Evolutionary conservation across 768 basidiomycete genomes (phyloP).

Genomic region (Leccinellum albellum): DNA sequence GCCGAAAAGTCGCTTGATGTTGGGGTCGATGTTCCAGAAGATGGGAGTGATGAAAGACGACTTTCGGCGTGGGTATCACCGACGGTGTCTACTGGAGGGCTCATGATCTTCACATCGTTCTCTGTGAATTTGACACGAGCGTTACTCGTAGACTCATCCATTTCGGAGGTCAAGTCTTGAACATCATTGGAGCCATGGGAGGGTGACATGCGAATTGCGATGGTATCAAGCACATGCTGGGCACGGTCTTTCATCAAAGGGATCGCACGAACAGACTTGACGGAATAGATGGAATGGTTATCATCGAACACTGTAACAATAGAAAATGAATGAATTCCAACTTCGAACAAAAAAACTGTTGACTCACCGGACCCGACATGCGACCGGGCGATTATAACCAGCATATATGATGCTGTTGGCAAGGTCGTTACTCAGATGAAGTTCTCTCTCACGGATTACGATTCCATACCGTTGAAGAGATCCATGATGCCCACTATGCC

Average conservation of each 20-base stretch:
- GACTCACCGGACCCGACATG: slow-evolving; percentile 65
- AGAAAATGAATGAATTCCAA: slow-evolving; percentile 1
- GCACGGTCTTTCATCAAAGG: slow-evolving; percentile 70
- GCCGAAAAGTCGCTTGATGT: slow-evolving; percentile 43
- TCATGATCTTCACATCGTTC: slow-evolving; percentile 44
- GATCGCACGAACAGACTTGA: slow-evolving; percentile 68
- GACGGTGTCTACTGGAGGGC: slow-evolving; percentile 27
- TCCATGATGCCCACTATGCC: slow-evolving; percentile 75
- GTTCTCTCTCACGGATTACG: not conserved
- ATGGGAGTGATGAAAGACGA: slow-evolving; percentile 19
- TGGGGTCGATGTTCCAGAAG: slow-evolving; percentile 54
- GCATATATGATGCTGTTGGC: slow-evolving; percentile 62
- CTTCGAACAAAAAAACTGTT: not conserved
- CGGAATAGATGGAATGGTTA: slow-evolving; percentile 56
- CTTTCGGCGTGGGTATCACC: not conserved
- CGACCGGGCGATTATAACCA: slow-evolving; percentile 63
- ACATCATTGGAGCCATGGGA: slow-evolving; percentile 40
- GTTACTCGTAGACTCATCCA: slow-evolving; percentile 11
- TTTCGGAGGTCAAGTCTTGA: slow-evolving; percentile 15
- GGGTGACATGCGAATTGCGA: slow-evolving; percentile 50
- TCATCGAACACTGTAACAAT: slow-evolving; percentile 59
- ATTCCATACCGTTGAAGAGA: slow-evolving; percentile 58
- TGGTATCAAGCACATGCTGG: slow-evolving; percentile 43
- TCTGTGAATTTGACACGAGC: slow-evolving; percentile 55
- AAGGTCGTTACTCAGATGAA: slow-evolving; percentile 12